These are phyloP conservation scores for Melaleuca quinquenervia DNA, from an alignment of 345 rosid genomes.

Conservation along the genomic window DNA sequence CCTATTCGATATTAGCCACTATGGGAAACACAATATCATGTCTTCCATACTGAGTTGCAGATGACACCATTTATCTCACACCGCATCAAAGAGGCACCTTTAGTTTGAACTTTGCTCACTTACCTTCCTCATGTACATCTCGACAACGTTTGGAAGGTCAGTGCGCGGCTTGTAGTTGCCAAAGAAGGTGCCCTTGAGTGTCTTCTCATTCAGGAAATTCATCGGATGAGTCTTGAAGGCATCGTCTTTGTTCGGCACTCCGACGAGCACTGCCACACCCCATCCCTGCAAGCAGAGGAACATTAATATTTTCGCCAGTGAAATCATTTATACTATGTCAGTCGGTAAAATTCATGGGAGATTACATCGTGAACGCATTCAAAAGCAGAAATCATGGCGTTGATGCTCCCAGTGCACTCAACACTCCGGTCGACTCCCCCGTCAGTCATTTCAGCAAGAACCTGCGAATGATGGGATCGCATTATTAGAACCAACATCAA, in stretches of 20 bases:
- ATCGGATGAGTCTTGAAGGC: slow-evolving; percentile 30
- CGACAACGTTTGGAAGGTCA: slow-evolving; percentile 28
- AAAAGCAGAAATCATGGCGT: slow-evolving; percentile 36
- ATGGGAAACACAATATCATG: not conserved
- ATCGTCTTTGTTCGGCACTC: slow-evolving; percentile 31
- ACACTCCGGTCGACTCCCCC: slow-evolving; percentile 42
- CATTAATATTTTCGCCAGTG: not conserved
- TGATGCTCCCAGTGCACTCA: slow-evolving; percentile 29
- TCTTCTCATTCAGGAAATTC: slow-evolving; percentile 24
- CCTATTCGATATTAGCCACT: not conserved
- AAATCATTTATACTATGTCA: not conserved
- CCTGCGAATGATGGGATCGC: slow-evolving; percentile 1
- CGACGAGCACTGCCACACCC: slow-evolving; percentile 39
- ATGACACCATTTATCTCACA: not conserved
- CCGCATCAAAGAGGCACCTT: not conserved
- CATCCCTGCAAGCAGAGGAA: slow-evolving; percentile 17
- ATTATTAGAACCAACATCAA: not conserved
- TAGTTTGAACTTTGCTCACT: not conserved
- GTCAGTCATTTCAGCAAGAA: slow-evolving; percentile 32
- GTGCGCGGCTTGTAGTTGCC: slow-evolving; percentile 35
- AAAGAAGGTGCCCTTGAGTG: slow-evolving; percentile 32
- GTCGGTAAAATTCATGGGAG: not conserved
- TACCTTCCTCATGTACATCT: slow-evolving; percentile 29
- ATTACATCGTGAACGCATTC: slow-evolving; percentile 35
- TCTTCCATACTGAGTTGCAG: not conserved